Percentiles rank a stretch among this genome's conserved stretches.
Conservation (phyloP, 768 basidiomycete genomes). For the Suillus brevipes region DNA sequence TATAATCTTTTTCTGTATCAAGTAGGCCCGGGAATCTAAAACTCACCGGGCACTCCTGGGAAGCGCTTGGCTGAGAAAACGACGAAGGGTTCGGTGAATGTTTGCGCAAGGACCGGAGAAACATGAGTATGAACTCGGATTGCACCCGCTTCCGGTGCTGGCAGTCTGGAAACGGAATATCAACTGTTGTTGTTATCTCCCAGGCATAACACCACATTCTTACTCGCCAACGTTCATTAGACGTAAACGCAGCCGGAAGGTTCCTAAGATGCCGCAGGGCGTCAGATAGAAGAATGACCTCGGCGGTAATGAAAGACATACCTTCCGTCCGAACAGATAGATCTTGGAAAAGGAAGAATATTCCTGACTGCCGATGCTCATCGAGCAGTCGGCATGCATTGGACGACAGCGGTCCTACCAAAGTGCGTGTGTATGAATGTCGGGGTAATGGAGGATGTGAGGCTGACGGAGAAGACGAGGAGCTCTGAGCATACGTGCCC, state of each 20-base stretch:
- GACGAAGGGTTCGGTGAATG: slow-evolving; percentile 79
- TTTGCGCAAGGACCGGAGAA: slow-evolving; percentile 80
- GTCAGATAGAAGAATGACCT: slow-evolving; percentile 23
- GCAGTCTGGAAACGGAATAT: slow-evolving; percentile 47
- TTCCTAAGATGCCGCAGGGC: slow-evolving; percentile 48
- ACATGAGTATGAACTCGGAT: slow-evolving; percentile 62
- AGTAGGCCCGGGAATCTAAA: slow-evolving; percentile 18
- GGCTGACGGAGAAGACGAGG: slow-evolving; percentile 32
- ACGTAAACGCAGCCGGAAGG: slow-evolving; percentile 82
- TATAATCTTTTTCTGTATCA: slow-evolving; percentile 17
- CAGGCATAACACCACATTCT: slow-evolving; percentile 39
- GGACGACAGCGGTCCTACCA: slow-evolving; percentile 86
- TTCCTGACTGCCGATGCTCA: slow-evolving; percentile 81
- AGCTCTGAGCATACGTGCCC: slow-evolving; percentile 23
- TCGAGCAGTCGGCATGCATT: slow-evolving; percentile 84
- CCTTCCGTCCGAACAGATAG: slow-evolving; percentile 92
- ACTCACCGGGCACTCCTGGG: slow-evolving; percentile 86
- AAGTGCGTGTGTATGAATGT: slow-evolving; percentile 79
- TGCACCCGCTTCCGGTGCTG: slow-evolving; percentile 72
- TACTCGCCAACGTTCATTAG: slow-evolving; percentile 91
- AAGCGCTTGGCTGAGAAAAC: slow-evolving; percentile 94
- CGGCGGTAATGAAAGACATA: slow-evolving; percentile 36
- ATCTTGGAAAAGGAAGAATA: slow-evolving; percentile 96
- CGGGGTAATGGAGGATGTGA: slow-evolving; percentile 51
- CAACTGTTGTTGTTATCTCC: slow-evolving; percentile 17